These are phyloP conservation scores for Zygotorulaspora sp. DNA, from an alignment of 805 yeast genomes.

Conservation along the genomic window DNA sequence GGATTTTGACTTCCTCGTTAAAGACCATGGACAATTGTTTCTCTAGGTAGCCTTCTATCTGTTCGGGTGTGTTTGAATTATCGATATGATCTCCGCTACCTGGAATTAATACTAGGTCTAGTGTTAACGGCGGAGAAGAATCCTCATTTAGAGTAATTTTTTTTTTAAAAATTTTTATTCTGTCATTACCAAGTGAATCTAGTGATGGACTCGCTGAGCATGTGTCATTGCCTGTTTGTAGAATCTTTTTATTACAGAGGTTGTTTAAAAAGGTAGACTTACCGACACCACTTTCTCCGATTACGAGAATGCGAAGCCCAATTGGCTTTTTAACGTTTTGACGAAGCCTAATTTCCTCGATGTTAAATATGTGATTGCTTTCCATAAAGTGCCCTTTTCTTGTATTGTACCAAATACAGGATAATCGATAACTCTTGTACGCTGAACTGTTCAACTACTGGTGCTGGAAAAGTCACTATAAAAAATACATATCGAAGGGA, in stretches of 20 bases:
- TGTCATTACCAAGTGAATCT: conserved; percentile 36
- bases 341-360: conserved; percentile 47
- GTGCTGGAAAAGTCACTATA: too few relatives aligned
- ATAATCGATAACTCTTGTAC: too few relatives aligned
- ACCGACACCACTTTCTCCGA: conserved; percentile 73
- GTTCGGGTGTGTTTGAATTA: conserved; percentile 46
- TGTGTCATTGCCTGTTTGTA: conserved; percentile 23
- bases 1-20: conserved; percentile 69
- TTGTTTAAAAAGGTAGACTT: conserved; percentile 69
- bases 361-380: conserved; percentile 10
- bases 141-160: conserved; percentile 56
- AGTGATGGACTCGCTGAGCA: conserved; percentile 26
- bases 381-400: too few relatives aligned
- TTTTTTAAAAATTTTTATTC: conserved; percentile 42
- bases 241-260: conserved; percentile 50
- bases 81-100: conserved; percentile 74
- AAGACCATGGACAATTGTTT: conserved; percentile 67
- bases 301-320: conserved; percentile 61
- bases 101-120: conserved; percentile 64
- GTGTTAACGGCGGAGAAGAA: conserved; percentile 46
- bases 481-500: too few relatives aligned
- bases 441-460: too few relatives aligned
- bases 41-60: conserved; percentile 58
- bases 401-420: too few relatives aligned
- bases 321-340: conserved; percentile 60